Conservation (phyloP, 2,329 filamentous ascomycete species). For the Alternaria burnsii region DNA sequence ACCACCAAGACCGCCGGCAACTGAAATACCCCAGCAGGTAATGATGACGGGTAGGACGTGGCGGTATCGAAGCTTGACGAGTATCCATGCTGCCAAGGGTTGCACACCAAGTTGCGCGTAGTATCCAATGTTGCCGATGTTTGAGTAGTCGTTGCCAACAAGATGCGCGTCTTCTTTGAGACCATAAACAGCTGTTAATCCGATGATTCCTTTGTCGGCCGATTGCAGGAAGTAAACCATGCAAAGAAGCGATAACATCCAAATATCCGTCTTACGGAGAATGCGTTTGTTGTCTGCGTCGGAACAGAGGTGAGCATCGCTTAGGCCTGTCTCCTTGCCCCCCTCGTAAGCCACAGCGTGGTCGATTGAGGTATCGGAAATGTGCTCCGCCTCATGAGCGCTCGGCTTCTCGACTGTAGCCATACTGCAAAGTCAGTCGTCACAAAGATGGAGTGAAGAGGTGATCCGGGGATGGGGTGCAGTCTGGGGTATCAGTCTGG, state of each 20-base stretch:
- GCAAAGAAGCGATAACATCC: conserved; percentile 35
- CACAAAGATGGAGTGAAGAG: neutral
- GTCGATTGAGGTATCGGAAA: conserved; percentile 20
- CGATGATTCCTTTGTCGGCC: conserved; percentile 60
- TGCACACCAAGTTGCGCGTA: conserved; percentile 62
- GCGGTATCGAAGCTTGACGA: conserved; percentile 54
- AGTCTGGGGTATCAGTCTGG: conserved; percentile 17
- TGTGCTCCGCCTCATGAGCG: conserved; percentile 18
- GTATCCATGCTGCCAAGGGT: conserved; percentile 60
- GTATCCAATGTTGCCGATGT: conserved; percentile 59
- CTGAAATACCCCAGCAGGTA: conserved; percentile 59
- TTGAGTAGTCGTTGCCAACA: conserved; percentile 56
- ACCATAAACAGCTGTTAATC: conserved; percentile 65
- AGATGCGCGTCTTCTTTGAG: conserved; percentile 49
- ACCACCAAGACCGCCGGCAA: conserved; percentile 35
- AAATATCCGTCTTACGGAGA: conserved; percentile 32
- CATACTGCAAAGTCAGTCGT: conserved; percentile 18
- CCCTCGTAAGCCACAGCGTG: conserved; percentile 30
- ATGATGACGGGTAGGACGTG: conserved; percentile 34
- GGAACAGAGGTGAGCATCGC: conserved; percentile 30
- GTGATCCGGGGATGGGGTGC: conserved; percentile 8
- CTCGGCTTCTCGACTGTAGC: conserved; percentile 25
- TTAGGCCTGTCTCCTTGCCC: conserved; percentile 23
- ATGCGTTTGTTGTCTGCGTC: conserved; percentile 35
- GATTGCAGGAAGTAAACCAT: conserved; percentile 38